Evolutionary conservation across 1,284 basidiomycete genomes (phyloP), one percentile per base, ranked within the genome.

Genomic region (Microbotryum lychnidis-dioicae): DNA sequence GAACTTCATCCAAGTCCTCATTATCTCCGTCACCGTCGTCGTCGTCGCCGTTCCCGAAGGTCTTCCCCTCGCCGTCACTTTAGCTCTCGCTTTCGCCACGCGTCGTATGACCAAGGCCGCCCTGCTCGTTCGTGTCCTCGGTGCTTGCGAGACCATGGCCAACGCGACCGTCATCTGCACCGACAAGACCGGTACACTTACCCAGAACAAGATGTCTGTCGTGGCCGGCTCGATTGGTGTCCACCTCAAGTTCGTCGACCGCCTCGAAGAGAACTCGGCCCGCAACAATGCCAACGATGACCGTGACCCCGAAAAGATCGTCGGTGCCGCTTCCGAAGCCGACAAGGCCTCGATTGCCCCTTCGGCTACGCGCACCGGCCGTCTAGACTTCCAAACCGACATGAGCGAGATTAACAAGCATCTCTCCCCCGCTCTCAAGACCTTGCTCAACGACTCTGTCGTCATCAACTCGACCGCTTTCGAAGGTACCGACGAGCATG

Each of bases 121-220:
- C 64, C 80, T 98, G 0, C 84, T 98, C 53, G 94, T 98, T 21
- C 91, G 94, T 67, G 87, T 97, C 3, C 83, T 98, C 44, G 89
- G 91, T 16, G 91, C 91, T 29, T 98, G 94, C 76, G 94, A 97
- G 79, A 97, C 91, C 8, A 98, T 97, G 93, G 94, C 89, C 42
- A 97, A 97, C 74, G 89, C 92, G 16, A 94, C 87, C 25, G 93
- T 97, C 65, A 83, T 97, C 31, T 62, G 59, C 65, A 69, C 70
- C 27, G 71, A 69, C 66, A 69, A 69, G 68, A 71, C 72, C 56
- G 77, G 80, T 64, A 81, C 91, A 8, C 84, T 77, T 33, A 97
- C 94, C 0, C 87, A 91, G 73, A 97, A 97, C 79, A 80, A 80
- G 72, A 98, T 98, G 94, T 84, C 85, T 20, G 87, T 98, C 70